A percentile compares a stretch with the other conserved stretches of the same genome.
Conservation (phyloP, 225 moss, liverwort and hornwort species). For the Physcomitrellopsis africana region DNA sequence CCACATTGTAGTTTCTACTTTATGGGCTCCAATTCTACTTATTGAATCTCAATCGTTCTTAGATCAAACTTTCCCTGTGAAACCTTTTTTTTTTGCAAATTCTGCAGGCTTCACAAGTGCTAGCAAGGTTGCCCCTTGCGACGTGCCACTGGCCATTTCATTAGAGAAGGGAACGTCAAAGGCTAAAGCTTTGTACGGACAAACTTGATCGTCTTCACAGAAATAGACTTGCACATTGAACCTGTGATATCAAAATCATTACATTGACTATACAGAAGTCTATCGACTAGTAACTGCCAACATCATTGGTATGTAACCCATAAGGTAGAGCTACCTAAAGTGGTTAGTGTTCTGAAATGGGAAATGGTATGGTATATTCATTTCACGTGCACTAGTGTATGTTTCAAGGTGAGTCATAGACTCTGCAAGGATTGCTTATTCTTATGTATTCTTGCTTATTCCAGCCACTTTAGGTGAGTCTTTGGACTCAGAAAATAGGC, state of each 20-base stretch:
- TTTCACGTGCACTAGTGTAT: too few species aligned
- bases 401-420: too few species aligned
- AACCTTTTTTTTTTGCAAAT: slow-evolving; percentile 36
- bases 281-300: not conserved
- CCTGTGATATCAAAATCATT: not conserved
- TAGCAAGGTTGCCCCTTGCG: slow-evolving; percentile 36
- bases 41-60: too few species aligned
- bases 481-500: not conserved
- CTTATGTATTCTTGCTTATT: too few species aligned
- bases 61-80: slow-evolving; percentile 34
- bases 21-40: slow-evolving; percentile 2
- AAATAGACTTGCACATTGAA: slow-evolving; percentile 72
- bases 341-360: too few species aligned
- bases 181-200: slow-evolving; percentile 83
- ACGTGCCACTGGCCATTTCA: slow-evolving; percentile 11
- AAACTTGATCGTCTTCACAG: slow-evolving; percentile 88
- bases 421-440: too few species aligned
- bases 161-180: slow-evolving; percentile 74
- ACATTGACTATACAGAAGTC: too few species aligned
- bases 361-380: too few species aligned
- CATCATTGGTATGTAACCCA: not conserved
- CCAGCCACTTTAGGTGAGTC: too few species aligned
- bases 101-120: slow-evolving; percentile 50
- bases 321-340: too few species aligned
- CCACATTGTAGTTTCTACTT: slow-evolving; percentile 14